Base-by-base conservation (phyloP, 140 eudicot species). In the Ambrosia hybrid region DNA sequence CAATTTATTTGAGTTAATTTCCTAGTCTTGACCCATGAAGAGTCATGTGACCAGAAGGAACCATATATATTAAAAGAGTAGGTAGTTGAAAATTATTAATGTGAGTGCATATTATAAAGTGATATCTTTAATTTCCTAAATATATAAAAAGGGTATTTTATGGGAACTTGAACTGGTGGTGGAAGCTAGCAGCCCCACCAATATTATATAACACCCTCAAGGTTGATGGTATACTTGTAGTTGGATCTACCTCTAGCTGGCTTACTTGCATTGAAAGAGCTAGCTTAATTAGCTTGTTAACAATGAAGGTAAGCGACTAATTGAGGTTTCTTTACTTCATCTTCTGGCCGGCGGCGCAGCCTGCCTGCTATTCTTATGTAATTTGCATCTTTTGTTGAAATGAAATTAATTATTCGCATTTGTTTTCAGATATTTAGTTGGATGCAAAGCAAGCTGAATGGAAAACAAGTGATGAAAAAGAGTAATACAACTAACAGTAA, bases 371-470 rank as follows among this genome's bases (percentile, higher is more conserved):
- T n/a, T n/a, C 26, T 21, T 21, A 21, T 21, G 26, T 21, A 21
- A 21, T 21, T 21, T 21, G 26, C 26, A n/a, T n/a, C n/a, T n/a
- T n/a, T n/a, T n/a, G n/a, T n/a, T n/a, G 0, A 21, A 21, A 21
- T 21, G 26, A 21, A 21, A 21, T 36, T 37, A 49, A 62, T 57
- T 30, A 55, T 60, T 21, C 26, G 51, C 37, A 30, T 37, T 62
- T 62, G 49, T 62, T 37, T 49, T 68, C 80, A 91, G 97, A 83
- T 91, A 76, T 91, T 88, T 71, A 72, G 83, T 62, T 91, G 97
- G 97, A 82, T 88, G 86, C 92, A 87, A 62, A 89, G 73, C 84
- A 92, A 89, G 84, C 79, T 83, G 55, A 87, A 63, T 70, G 89
- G 82, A 30, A 86, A 65, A 49, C 88, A 85, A 80, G 81, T 30